phyloP scores from a whole-genome alignment of 2,329 filamentous ascomycete species.

The Claviceps maximensis region DNA sequence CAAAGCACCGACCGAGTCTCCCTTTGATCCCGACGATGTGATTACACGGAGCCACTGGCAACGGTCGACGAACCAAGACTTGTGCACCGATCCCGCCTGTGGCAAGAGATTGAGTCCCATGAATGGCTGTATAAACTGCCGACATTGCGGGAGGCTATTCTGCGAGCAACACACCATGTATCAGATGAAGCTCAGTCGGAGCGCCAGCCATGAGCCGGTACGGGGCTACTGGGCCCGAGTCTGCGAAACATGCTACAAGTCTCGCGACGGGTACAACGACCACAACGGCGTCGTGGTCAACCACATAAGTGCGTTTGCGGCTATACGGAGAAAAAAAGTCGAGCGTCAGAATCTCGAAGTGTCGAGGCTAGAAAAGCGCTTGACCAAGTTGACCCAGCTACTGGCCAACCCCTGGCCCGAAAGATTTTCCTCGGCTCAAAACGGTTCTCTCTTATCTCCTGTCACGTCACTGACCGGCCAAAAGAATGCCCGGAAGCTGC shows the following conservation, averaged over 20 bases:
- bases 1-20: slow-evolving; percentile 27
- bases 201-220: slow-evolving; percentile 79
- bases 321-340: slow-evolving; percentile 60
- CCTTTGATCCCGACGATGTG: slow-evolving; percentile 72
- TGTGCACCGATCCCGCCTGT: slow-evolving; percentile 79
- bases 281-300: slow-evolving; percentile 60
- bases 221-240: slow-evolving; percentile 88
- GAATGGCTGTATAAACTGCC: slow-evolving; percentile 81
- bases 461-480: slow-evolving; percentile 51
- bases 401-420: slow-evolving; percentile 57
- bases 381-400: slow-evolving; percentile 79
- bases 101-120: slow-evolving; percentile 64
- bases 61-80: slow-evolving; percentile 55
- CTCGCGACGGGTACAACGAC: slow-evolving; percentile 88
- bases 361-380: slow-evolving; percentile 76
- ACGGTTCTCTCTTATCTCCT: slow-evolving; percentile 44
- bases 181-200: slow-evolving; percentile 90
- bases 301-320: slow-evolving; percentile 57
- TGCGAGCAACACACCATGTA: slow-evolving; percentile 99
- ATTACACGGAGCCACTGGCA: slow-evolving; percentile 90
- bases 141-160: slow-evolving; percentile 84
- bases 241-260: slow-evolving; percentile 99
- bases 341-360: slow-evolving; percentile 81
- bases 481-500: slow-evolving; percentile 60
- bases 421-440: slow-evolving; percentile 36